These are phyloP conservation scores for Coemansia sp. DNA, from an alignment of 192 early-diverging fungal genomes.

Conservation along the genomic window DNA sequence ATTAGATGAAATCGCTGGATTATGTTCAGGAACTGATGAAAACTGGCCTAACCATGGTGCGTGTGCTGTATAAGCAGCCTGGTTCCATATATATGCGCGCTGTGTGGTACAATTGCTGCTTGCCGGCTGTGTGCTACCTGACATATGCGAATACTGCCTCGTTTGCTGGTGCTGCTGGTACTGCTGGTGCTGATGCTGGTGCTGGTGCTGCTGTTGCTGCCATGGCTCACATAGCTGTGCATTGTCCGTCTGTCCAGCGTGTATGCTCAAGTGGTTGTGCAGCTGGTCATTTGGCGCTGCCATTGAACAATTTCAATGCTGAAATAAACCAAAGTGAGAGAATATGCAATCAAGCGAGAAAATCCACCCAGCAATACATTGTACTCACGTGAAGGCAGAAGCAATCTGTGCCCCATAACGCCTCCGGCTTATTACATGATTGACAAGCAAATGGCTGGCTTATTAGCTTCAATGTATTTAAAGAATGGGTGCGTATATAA, in stretches of 20 bases:
- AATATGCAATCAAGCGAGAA: too few species aligned
- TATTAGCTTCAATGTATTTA: too few species aligned
- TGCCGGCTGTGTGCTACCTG: neutral
- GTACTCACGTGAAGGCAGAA: too few species aligned
- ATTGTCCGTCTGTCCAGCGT: neutral
- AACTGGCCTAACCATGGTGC: neutral
- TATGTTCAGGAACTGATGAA: slow-evolving; percentile 1
- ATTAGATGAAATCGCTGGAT: slow-evolving; percentile 4
- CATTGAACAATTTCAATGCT: slow-evolving; percentile 4
- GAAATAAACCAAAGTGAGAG: too few species aligned
- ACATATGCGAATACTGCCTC: neutral
- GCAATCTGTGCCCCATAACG: too few species aligned
- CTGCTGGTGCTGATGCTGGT: too few species aligned
- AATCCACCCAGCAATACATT: too few species aligned
- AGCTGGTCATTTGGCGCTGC: slow-evolving; percentile 9
- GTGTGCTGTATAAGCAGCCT: neutral
- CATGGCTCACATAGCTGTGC: neutral
- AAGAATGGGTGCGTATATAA: slow-evolving; percentile 36
- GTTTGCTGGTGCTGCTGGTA: neutral
- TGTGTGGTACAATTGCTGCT: neutral
- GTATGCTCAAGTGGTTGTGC: neutral
- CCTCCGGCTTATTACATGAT: too few species aligned
- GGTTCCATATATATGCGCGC: neutral
- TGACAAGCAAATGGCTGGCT: too few species aligned
- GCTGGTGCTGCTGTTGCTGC: neutral